Conservation (phyloP, 2,329 filamentous ascomycete species). For the Colletotrichum kahawae region DNA sequence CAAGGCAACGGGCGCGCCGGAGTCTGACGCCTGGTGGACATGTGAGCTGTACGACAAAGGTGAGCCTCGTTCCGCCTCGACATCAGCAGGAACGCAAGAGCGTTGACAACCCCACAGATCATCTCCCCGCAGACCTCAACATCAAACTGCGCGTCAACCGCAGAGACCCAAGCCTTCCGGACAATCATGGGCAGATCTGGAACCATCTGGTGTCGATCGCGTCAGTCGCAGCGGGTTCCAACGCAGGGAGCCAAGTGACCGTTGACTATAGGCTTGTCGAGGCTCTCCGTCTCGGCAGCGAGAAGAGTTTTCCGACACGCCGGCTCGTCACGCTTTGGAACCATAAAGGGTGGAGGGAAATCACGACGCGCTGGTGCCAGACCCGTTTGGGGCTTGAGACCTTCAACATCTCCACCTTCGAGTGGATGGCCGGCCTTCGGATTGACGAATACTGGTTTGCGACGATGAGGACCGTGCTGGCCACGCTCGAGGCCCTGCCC, state of each 20-base stretch:
- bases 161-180: not conserved
- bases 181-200: slow-evolving; percentile 23
- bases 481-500: not conserved
- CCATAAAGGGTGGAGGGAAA: not conserved
- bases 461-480: not conserved
- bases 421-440: not conserved
- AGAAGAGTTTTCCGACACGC: not conserved
- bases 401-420: not conserved
- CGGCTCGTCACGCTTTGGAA: not conserved
- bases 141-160: slow-evolving; percentile 20
- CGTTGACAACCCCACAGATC: not conserved
- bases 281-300: not conserved
- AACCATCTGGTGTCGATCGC: not conserved
- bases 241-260: not conserved
- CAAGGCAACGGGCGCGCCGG: not conserved
- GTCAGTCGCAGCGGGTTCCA: not conserved
- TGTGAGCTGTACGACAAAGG: slow-evolving; percentile 21
- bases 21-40: slow-evolving; percentile 16
- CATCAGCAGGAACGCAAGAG: no score
- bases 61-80: not conserved
- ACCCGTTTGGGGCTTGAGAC: not conserved
- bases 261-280: not conserved
- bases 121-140: not conserved
- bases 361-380: not conserved
- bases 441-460: not conserved